These are phyloP conservation scores for Phytophthora aleatoria DNA, from an alignment of 352 stramenopile genomes.

Conservation along the genomic window DNA sequence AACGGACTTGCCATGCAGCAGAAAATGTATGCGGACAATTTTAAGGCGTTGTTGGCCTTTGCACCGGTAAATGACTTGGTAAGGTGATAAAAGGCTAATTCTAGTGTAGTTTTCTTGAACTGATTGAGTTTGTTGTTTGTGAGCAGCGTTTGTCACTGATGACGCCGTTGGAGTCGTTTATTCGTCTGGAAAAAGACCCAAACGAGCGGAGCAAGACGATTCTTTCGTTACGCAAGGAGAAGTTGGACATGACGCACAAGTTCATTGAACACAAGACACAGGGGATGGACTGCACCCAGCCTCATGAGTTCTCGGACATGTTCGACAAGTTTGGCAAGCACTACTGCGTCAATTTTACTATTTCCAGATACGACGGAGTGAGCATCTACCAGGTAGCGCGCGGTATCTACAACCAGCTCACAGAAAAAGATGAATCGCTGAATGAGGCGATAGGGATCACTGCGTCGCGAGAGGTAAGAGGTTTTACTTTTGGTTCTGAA, in stretches of 20 bases:
- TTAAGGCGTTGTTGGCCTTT: slow-evolving; percentile 70
- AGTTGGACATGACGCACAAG: slow-evolving; percentile 77
- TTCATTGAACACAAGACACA: slow-evolving; percentile 74
- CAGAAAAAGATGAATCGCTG: slow-evolving; percentile 57
- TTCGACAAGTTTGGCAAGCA: slow-evolving; percentile 82
- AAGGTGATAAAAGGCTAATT: not conserved
- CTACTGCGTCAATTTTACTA: slow-evolving; percentile 72
- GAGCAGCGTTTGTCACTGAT: slow-evolving; percentile 62
- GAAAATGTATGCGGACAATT: slow-evolving; percentile 70
- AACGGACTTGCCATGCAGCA: slow-evolving; percentile 59
- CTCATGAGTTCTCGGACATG: slow-evolving; percentile 70
- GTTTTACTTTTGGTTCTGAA: not conserved
- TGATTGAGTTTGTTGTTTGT: not conserved
- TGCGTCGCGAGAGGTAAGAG: slow-evolving; percentile 47
- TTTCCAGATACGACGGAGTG: slow-evolving; percentile 72
- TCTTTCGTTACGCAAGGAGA: slow-evolving; percentile 62
- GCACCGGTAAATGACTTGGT: slow-evolving; percentile 69
- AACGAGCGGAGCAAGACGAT: slow-evolving; percentile 57
- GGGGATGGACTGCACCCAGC: slow-evolving; percentile 49
- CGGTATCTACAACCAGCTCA: slow-evolving; percentile 72
- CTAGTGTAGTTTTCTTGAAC: not conserved
- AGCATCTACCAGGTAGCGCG: slow-evolving; percentile 57
- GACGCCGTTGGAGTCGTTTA: slow-evolving; percentile 77
- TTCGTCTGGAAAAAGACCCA: slow-evolving; percentile 54
- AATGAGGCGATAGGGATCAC: slow-evolving; percentile 55